Conservation (phyloP, 768 basidiomycete species). For the Boletus pseudopeckii region DNA sequence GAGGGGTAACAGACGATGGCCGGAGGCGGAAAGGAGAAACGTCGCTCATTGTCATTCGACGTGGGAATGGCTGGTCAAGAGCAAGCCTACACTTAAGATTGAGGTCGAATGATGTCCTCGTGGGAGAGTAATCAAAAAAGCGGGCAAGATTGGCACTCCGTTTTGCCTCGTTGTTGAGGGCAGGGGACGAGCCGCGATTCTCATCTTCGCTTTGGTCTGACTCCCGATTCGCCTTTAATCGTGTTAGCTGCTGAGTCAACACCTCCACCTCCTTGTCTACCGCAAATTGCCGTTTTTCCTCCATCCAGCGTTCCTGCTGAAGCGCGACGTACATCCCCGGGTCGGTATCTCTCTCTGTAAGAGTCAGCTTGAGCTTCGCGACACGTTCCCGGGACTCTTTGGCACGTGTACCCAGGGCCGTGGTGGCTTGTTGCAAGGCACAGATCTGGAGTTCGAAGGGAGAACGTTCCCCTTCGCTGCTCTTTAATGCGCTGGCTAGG, state of each 20-base stretch:
- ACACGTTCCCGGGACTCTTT: slow-evolving; percentile 43
- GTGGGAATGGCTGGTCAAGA: slow-evolving; percentile 30
- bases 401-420: slow-evolving; percentile 42
- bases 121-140: slow-evolving; percentile 38
- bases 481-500: slow-evolving; percentile 35
- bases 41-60: slow-evolving; percentile 36
- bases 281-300: slow-evolving; percentile 41
- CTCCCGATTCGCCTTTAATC: slow-evolving; percentile 28
- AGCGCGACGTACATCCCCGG: slow-evolving; percentile 36
- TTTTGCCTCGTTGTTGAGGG: slow-evolving; percentile 25
- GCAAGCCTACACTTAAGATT: slow-evolving; percentile 30
- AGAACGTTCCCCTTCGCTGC: slow-evolving; percentile 34
- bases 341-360: slow-evolving; percentile 39
- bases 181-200: slow-evolving; percentile 14
- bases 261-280: slow-evolving; percentile 36
- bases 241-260: slow-evolving; percentile 35
- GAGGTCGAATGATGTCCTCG: slow-evolving; percentile 31
- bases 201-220: slow-evolving; percentile 12
- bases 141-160: slow-evolving; percentile 36
- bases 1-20: slow-evolving; percentile 27
- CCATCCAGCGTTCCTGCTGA: slow-evolving; percentile 49
- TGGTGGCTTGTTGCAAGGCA: slow-evolving; percentile 43
- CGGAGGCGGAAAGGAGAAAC: slow-evolving; percentile 35
- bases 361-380: slow-evolving; percentile 36
- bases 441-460: slow-evolving; percentile 46